phyloP scores from a whole-genome alignment of 306 rosid genomes.

The Lupinus albus region DNA sequence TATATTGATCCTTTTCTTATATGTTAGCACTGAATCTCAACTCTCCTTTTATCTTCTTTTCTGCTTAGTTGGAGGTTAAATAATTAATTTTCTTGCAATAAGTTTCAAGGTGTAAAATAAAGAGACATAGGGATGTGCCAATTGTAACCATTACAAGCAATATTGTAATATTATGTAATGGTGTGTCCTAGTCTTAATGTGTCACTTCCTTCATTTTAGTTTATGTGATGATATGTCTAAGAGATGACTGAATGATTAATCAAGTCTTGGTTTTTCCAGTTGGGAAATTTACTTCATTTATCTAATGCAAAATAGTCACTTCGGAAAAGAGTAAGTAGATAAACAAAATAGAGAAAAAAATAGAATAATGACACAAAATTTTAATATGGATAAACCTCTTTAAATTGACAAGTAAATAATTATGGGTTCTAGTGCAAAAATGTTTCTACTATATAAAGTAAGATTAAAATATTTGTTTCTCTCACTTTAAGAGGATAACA shows the following conservation, averaged over 20 bases:
- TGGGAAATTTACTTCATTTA: no score
- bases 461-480: no score
- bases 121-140: constrained; percentile 34
- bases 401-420: no score
- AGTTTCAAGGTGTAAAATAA: constrained; percentile 39
- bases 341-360: no score
- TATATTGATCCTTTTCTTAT: constrained; percentile 30
- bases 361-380: no score
- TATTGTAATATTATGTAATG: constrained; percentile 33
- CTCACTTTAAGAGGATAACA: no score
- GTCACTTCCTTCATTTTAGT: constrained; percentile 11
- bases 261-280: not conserved
- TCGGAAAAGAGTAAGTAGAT: no score
- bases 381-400: no score
- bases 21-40: constrained; percentile 39
- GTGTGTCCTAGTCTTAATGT: constrained; percentile 20
- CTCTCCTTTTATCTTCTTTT: constrained; percentile 3
- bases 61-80: constrained; percentile 32
- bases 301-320: no score
- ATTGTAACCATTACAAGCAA: constrained; percentile 45
- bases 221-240: constrained; percentile 1
- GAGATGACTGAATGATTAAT: constrained; percentile 24
- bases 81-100: constrained; percentile 44
- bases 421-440: no score
- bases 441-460: no score